phyloP scores from a whole-genome alignment of 1,284 basidiomycete genomes.

The Boletellus sp. region DNA sequence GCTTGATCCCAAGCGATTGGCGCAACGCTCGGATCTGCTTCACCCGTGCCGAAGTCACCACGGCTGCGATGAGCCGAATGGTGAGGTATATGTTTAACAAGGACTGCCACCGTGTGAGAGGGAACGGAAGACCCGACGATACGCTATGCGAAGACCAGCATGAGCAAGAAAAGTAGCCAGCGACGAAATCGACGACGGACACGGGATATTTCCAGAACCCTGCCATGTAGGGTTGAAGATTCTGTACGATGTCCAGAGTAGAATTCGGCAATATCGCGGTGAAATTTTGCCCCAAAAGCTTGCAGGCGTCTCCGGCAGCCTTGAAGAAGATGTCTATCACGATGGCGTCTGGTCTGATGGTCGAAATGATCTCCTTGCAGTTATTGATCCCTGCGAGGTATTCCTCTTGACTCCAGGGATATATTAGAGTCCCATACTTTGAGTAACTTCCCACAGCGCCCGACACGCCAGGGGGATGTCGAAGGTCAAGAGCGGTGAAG shows the following conservation, averaged over 20 bases:
- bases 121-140: conserved; percentile 1
- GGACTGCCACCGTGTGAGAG: conserved; percentile 4
- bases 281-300: background rate
- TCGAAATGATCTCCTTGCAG: background rate
- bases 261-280: background rate
- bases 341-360: background rate
- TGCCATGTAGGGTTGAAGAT: background rate
- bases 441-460: background rate
- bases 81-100: conserved; percentile 1
- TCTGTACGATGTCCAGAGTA: background rate
- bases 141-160: background rate
- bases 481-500: background rate
- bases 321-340: background rate
- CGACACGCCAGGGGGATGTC: background rate
- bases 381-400: background rate
- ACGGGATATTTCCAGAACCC: conserved; percentile 5
- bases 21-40: background rate
- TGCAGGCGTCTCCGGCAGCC: background rate
- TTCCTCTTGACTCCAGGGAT: conserved; percentile 1
- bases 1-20: background rate
- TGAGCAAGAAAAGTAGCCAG: background rate
- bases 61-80: background rate
- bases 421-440: background rate
- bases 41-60: background rate
- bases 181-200: background rate